Percentiles rank a stretch among this genome's conserved stretches.
Conservation (phyloP, 352 stramenopile genomes). For the Plasmopara muralis region DNA sequence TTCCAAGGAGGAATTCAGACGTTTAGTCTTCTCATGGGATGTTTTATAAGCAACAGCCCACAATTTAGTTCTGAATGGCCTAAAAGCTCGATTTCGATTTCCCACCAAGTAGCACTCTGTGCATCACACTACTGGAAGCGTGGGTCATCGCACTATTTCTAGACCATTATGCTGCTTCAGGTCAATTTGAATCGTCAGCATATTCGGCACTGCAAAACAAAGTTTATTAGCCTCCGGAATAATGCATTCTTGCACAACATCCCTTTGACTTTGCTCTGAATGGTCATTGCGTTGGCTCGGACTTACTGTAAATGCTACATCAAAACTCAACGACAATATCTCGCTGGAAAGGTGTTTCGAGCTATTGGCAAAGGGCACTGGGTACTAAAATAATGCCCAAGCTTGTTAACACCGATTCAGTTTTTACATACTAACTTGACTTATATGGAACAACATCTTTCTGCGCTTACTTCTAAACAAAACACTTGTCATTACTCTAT, state of each 20-base stretch:
- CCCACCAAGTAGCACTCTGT: not conserved
- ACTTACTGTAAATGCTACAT: constrained; percentile 9
- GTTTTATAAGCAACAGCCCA: not conserved
- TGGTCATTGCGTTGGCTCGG: not conserved
- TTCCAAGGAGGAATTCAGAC: not conserved
- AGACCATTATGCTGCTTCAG: constrained; percentile 1
- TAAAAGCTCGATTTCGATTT: not conserved
- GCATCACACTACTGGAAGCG: not conserved
- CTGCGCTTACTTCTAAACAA: not conserved
- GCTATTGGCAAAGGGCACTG: not conserved
- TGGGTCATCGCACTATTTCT: not conserved
- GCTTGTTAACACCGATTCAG: not conserved
- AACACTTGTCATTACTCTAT: not conserved
- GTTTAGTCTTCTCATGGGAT: not conserved
- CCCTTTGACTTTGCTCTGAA: constrained; percentile 1
- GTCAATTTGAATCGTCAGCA: constrained; percentile 8
- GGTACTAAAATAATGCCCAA: constrained; percentile 8
- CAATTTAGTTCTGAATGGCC: not conserved
- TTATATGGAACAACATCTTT: constrained; percentile 6
- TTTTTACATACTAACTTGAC: constrained; percentile 1
- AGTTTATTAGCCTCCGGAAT: not conserved
- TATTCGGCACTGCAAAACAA: constrained; percentile 1
- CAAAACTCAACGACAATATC: not conserved
- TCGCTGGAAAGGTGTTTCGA: not conserved
- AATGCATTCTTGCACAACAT: constrained; percentile 2